Evolutionary conservation across 1,284 basidiomycete genomes (phyloP).

Genomic region (Heimioporus punctisporus): DNA sequence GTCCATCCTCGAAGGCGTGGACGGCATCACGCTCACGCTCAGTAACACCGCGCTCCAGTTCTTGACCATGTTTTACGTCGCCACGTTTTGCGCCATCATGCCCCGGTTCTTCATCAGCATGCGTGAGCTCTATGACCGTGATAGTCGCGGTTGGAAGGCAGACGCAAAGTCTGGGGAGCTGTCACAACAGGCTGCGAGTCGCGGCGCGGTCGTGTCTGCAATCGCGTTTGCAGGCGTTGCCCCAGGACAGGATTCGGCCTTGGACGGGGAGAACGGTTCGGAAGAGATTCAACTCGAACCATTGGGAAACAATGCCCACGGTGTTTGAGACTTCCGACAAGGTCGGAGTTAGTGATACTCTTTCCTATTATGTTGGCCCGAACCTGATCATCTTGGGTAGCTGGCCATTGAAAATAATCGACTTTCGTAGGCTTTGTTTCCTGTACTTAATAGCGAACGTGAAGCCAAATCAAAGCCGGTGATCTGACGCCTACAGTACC

Average conservation of each 20-base stretch:
- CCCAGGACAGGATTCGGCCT: background rate
- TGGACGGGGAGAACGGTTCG: too few species aligned
- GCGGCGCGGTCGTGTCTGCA: background rate
- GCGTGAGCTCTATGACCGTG: too few species aligned
- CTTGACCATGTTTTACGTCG: background rate
- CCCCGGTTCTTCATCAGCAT: background rate
- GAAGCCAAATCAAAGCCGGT: too few species aligned
- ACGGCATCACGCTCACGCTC: background rate
- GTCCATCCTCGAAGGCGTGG: background rate
- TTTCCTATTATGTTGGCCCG: too few species aligned
- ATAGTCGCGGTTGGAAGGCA: too few species aligned
- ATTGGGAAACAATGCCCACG: background rate
- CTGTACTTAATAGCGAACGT: too few species aligned
- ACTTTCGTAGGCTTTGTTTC: too few species aligned
- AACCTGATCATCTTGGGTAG: too few species aligned
- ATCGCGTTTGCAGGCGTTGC: background rate
- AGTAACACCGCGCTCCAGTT: background rate
- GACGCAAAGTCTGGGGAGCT: background rate
- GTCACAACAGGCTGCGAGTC: background rate
- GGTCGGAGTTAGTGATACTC: too few species aligned
- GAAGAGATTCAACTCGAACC: background rate
- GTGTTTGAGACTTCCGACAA: too few species aligned
- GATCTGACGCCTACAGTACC: too few species aligned
- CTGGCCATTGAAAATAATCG: too few species aligned
- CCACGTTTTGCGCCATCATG: background rate